A percentile compares a stretch with the other conserved stretches of the same genome.
These are phyloP conservation scores for Austroboletus eburneus DNA, from an alignment of 768 basidiomycete genomes.

Conservation along the genomic window DNA sequence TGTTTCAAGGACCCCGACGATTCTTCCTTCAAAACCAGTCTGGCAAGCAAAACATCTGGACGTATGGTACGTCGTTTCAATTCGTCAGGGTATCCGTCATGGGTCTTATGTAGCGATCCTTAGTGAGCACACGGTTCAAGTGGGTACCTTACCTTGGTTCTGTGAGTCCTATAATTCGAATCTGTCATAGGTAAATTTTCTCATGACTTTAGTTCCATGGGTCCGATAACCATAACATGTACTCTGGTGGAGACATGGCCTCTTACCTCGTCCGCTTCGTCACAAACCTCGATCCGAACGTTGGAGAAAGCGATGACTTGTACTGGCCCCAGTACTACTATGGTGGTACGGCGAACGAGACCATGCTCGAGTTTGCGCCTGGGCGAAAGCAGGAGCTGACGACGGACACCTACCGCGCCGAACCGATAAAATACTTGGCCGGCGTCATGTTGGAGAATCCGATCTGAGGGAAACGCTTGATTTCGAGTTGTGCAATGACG, in stretches of 20 bases:
- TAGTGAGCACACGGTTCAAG: slow-evolving; percentile 47
- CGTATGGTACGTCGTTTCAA: slow-evolving; percentile 9
- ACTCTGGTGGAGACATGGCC: slow-evolving; percentile 38
- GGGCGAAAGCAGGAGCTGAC: slow-evolving; percentile 33
- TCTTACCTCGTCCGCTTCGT: slow-evolving; percentile 30
- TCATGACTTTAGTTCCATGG: slow-evolving; percentile 36
- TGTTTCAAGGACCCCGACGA: slow-evolving; percentile 48
- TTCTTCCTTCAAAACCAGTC: slow-evolving; percentile 40
- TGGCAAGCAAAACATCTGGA: slow-evolving; percentile 40
- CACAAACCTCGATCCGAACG: slow-evolving; percentile 37
- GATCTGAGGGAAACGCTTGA: not conserved
- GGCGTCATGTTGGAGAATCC: slow-evolving; percentile 4
- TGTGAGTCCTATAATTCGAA: slow-evolving; percentile 28
- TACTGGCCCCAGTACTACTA: slow-evolving; percentile 42
- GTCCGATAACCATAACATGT: slow-evolving; percentile 41
- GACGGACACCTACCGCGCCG: slow-evolving; percentile 41
- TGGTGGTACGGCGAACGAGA: slow-evolving; percentile 25
- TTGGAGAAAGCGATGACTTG: slow-evolving; percentile 21
- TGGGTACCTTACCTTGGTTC: slow-evolving; percentile 41
- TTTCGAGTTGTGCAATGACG: too few relatives aligned
- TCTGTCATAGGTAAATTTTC: too few relatives aligned
- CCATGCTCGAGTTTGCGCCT: slow-evolving; percentile 40
- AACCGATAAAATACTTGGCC: slow-evolving; percentile 35
- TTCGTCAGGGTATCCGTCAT: not conserved
- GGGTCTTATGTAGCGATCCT: too few relatives aligned